Conservation (phyloP, 1,139 yeast genomes). For the Pichia sp. region DNA sequence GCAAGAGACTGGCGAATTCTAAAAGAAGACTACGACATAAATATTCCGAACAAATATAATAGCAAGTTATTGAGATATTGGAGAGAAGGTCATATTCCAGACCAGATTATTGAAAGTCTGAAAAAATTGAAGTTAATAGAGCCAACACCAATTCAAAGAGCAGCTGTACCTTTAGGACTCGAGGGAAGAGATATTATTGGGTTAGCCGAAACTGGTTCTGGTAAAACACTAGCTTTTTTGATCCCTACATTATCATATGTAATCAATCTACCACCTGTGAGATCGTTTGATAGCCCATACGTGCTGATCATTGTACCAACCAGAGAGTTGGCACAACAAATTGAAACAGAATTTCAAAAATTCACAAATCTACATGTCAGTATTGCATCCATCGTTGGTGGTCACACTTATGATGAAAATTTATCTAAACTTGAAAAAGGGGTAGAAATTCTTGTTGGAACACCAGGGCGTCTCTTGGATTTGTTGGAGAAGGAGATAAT, state of each 20-base stretch:
- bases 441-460: slow-evolving; percentile 80
- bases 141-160: slow-evolving; percentile 89
- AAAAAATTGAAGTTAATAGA: slow-evolving; percentile 39
- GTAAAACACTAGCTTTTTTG: slow-evolving; percentile 81
- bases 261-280: slow-evolving; percentile 32
- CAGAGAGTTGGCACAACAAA: slow-evolving; percentile 87
- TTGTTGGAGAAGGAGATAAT: slow-evolving; percentile 62
- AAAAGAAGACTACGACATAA: slow-evolving; percentile 68
- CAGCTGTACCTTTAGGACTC: slow-evolving; percentile 72
- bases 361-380: slow-evolving; percentile 41
- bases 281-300: slow-evolving; percentile 51
- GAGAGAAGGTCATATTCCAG: slow-evolving; percentile 54
- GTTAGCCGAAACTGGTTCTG: slow-evolving; percentile 95
- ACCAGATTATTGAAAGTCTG: slow-evolving; percentile 34
- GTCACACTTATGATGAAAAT: slow-evolving; percentile 77
- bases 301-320: slow-evolving; percentile 81
- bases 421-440: slow-evolving; percentile 54
- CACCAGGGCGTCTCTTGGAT: slow-evolving; percentile 88
- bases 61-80: slow-evolving; percentile 66
- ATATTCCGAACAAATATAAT: slow-evolving; percentile 45
- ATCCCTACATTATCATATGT: slow-evolving; percentile 65
- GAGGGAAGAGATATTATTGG: slow-evolving; percentile 65
- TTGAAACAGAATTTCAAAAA: slow-evolving; percentile 55
- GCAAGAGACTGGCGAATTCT: slow-evolving; percentile 86
- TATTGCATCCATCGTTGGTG: slow-evolving; percentile 73